These are phyloP conservation scores for Thalassiosira ordinaria DNA, from an alignment of 352 stramenopile genomes.

Conservation along the genomic window DNA sequence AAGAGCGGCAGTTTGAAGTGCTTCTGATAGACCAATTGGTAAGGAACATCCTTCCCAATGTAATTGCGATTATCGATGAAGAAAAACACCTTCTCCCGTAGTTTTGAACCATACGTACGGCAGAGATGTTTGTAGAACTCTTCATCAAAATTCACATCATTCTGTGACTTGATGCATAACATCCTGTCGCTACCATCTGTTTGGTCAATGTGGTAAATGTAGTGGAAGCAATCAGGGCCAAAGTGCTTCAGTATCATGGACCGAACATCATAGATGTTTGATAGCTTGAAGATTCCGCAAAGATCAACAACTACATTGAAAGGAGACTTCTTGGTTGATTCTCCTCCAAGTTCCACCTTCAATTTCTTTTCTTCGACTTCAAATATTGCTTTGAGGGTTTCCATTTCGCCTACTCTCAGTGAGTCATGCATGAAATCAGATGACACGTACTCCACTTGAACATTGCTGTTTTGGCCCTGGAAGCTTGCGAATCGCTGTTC, in stretches of 20 bases:
- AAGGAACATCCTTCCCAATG: conserved; percentile 75
- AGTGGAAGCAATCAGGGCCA: conserved; percentile 61
- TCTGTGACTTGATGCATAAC: conserved; percentile 66
- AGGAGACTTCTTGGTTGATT: conserved; percentile 28
- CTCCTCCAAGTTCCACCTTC: neutral
- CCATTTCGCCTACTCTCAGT: conserved; percentile 63
- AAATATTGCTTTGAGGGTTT: conserved; percentile 66
- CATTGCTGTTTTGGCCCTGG: conserved; percentile 71
- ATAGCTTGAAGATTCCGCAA: conserved; percentile 73
- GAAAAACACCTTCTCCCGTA: conserved; percentile 68
- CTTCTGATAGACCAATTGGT: conserved; percentile 66
- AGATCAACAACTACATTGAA: conserved; percentile 75
- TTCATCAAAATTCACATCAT: conserved; percentile 73
- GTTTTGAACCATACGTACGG: conserved; percentile 49
- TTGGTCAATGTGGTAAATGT: conserved; percentile 77
- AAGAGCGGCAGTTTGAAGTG: conserved; percentile 66
- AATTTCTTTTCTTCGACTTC: conserved; percentile 43
- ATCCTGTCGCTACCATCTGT: conserved; percentile 66
- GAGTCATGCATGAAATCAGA: conserved; percentile 70
- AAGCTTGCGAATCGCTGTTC: conserved; percentile 61
- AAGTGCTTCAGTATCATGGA: conserved; percentile 62
- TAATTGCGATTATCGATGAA: conserved; percentile 78
- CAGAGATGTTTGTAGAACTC: conserved; percentile 73
- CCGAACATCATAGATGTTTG: conserved; percentile 65
- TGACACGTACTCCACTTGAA: conserved; percentile 60